Evolutionary conservation across 306 rosid genomes (phyloP).

Genomic region (Glycine latifolia): DNA sequence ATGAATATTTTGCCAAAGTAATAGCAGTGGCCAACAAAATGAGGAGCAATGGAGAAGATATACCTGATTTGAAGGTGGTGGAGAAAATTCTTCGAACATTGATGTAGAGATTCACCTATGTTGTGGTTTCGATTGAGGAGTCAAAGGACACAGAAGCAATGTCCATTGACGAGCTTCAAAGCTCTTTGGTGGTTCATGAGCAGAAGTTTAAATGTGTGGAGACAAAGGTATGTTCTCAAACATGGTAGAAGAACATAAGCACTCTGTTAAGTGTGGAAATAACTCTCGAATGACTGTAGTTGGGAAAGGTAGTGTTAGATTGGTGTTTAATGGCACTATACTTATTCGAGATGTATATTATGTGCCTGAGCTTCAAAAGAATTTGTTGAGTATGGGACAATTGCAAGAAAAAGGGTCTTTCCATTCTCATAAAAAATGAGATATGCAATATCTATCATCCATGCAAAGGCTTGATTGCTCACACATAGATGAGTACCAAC

Average conservation of each 20-base stretch:
- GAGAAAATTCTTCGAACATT: background rate
- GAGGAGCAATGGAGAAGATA: slow-evolving; percentile 5
- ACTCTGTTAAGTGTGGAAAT: background rate
- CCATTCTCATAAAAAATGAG: background rate
- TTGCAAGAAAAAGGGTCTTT: background rate
- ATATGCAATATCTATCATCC: background rate
- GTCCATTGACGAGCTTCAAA: slow-evolving; percentile 18
- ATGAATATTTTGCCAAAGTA: background rate
- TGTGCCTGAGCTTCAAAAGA: too few species aligned
- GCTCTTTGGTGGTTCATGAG: background rate
- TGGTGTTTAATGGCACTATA: background rate
- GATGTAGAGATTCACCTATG: background rate
- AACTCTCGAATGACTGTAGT: background rate
- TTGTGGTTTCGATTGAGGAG: background rate
- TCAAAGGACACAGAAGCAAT: background rate
- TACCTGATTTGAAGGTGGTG: background rate
- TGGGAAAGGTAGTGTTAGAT: background rate
- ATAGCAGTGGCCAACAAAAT: background rate
- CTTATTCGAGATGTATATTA: background rate
- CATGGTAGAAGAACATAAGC: background rate
- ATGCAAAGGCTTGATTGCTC: background rate
- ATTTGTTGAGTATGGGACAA: background rate
- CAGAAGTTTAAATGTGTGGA: background rate
- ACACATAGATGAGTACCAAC: background rate
- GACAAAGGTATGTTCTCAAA: background rate